Conservation (phyloP, 371 early-diverging fungal species). For the Mucor saturninus region DNA sequence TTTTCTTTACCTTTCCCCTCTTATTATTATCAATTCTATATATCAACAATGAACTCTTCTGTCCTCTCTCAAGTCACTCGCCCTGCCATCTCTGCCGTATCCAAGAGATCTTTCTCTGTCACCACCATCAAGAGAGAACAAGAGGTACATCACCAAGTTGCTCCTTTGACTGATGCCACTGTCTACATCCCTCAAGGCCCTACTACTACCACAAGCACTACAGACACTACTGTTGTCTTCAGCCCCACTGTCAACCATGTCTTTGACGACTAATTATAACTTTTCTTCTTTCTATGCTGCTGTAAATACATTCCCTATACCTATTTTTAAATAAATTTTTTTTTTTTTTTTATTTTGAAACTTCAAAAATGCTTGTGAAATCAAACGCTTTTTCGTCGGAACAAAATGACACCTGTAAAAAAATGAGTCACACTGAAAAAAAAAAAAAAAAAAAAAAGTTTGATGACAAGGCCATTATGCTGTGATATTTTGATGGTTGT, state of each 20-base stretch:
- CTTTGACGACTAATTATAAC: slow-evolving; percentile 31
- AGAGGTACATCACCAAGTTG: slow-evolving; percentile 36
- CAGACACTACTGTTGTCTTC: slow-evolving; percentile 22
- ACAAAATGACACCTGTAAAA: not conserved
- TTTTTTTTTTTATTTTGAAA: slow-evolving; percentile 1
- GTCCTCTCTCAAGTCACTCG: slow-evolving; percentile 28
- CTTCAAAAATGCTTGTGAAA: not conserved
- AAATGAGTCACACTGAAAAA: slow-evolving; percentile 2
- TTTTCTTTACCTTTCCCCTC: slow-evolving; percentile 6
- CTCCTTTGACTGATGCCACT: slow-evolving; percentile 36
- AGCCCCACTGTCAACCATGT: slow-evolving; percentile 44
- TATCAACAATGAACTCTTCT: slow-evolving; percentile 23
- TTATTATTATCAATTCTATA: not conserved
- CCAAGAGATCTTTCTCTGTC: slow-evolving; percentile 19
- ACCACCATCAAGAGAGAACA: slow-evolving; percentile 15
- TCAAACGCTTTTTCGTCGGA: too few species aligned
- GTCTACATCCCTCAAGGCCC: slow-evolving; percentile 33
- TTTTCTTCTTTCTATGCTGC: not conserved
- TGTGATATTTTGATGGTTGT: not conserved
- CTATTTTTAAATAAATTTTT: not conserved
- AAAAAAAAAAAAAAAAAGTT: slow-evolving; percentile 2
- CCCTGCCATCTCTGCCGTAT: slow-evolving; percentile 13
- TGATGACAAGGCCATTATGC: slow-evolving; percentile 1
- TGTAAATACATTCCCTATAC: not conserved
- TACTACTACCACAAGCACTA: not conserved